Evolutionary conservation across 2,329 filamentous ascomycete species (phyloP), one percentile per base, ranked within the genome.

Genomic region (Aspergillus jensenii): DNA sequence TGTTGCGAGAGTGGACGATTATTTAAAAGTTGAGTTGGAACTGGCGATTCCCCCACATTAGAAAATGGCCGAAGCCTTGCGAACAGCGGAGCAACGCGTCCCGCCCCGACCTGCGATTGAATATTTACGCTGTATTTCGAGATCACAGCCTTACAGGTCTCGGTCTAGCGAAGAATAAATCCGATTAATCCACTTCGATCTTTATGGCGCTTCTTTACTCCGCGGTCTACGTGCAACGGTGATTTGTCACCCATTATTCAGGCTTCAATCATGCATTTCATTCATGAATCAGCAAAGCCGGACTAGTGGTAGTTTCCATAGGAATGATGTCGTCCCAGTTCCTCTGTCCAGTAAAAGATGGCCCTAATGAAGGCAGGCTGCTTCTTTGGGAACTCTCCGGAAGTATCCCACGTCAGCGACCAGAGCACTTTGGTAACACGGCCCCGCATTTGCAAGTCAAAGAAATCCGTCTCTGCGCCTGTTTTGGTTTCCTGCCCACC

Each of bases 41-140:
- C 12, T 54, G 23, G 21, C 7, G n/a, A 37, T 45, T 45, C 52
- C 52, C 52, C 52, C 52, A 54, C 51, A 54, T 47, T 40, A 19
- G 43, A 54, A 54, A 37, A 39, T 19, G 41, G 41, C 51, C 41
- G 51, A 46, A 52, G 21, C 27, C 25, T 8, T 23, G 47, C 47
- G 27, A 31, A 31, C 17, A 43, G 50, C 25, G 37, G 17, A 19
- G 12, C 39, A 40, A 35, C 17, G 17, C n/a, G 7, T 25, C 33
- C 40, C 50, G 40, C n/a, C 31, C 37, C 49, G 31, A 33, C 46
- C 14, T 37, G 35, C 27, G 27, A n/a, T 37, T 15, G 14, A 37
- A 37, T n/a, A 15, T n/a, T 37, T n/a, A 37, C 12, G 35, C 14
- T 37, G 35, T n/a, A n/a, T n/a, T n/a, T 37, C 3, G 21, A 21